A percentile compares a stretch with the other conserved stretches of the same genome.
Conservation (phyloP, 2,329 filamentous ascomycete genomes). For the Fusarium subglutinans region DNA sequence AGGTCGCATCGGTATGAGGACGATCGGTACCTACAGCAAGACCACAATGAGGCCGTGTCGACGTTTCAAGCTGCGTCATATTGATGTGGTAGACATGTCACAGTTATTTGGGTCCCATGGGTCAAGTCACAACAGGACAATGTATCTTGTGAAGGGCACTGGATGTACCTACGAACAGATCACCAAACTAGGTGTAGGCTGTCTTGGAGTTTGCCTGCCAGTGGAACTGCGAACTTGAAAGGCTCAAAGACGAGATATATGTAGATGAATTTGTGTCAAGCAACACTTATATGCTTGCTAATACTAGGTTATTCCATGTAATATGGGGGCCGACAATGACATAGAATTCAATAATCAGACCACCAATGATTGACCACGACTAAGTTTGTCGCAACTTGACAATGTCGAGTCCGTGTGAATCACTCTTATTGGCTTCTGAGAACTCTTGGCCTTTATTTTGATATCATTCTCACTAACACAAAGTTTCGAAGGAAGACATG, state of each 20-base stretch:
- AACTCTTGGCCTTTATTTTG: not conserved
- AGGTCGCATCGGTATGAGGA: not conserved
- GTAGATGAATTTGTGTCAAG: not conserved
- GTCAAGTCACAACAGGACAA: not conserved
- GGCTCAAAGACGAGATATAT: no score
- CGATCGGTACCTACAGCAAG: not conserved
- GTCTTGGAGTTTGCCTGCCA: not conserved
- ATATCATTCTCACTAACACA: not conserved
- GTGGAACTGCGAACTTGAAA: not conserved
- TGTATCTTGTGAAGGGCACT: not conserved
- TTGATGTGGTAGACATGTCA: not conserved
- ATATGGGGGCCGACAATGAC: not conserved
- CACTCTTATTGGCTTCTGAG: not conserved
- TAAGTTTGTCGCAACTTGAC: not conserved
- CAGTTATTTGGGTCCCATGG: not conserved
- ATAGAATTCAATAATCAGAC: not conserved
- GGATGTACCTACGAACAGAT: not conserved
- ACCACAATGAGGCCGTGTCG: not conserved
- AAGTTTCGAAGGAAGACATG: not conserved
- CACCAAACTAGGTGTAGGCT: not conserved
- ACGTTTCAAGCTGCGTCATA: slow-evolving; percentile 5
- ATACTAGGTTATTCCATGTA: not conserved
- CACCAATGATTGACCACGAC: not conserved
- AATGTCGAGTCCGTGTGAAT: not conserved
- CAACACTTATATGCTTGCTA: not conserved